These are phyloP conservation scores for Fagopyrum tataricum DNA, from an alignment of 148 eudicot species.

Conservation along the genomic window DNA sequence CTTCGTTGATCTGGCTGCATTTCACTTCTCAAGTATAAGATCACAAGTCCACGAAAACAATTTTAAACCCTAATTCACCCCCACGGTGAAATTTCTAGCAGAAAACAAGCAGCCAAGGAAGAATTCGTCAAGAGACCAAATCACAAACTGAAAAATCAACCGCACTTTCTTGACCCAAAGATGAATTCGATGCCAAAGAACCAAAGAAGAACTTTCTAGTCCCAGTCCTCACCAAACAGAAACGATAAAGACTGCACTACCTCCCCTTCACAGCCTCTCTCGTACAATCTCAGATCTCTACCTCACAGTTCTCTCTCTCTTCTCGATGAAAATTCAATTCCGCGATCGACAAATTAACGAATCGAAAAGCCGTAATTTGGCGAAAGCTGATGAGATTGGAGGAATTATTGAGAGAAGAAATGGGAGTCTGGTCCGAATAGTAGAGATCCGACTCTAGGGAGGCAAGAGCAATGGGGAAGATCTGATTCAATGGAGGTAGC, in stretches of 20 bases:
- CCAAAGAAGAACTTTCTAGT: not conserved
- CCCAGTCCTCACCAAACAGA: not conserved
- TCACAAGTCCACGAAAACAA: not conserved
- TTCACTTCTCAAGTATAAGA: not conserved
- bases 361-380: not conserved
- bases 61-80: not conserved
- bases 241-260: not conserved
- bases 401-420: not conserved
- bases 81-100: not conserved
- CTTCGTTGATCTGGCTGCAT: slow-evolving; percentile 12
- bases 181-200: not conserved
- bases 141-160: not conserved
- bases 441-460: not conserved
- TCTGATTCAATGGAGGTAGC: not conserved
- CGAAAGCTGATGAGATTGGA: not conserved
- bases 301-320: not conserved
- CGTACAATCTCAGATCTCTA: not conserved
- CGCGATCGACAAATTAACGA: not conserved
- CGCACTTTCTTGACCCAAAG: not conserved
- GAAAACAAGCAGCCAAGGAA: not conserved
- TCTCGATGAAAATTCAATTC: not conserved
- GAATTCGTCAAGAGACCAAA: not conserved
- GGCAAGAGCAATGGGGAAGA: slow-evolving; percentile 8
- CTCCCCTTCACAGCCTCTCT: not conserved
- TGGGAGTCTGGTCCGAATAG: not conserved